Base-by-base conservation (phyloP, 495 filamentous ascomycete species). In the Podospora fimiseda region DNA sequence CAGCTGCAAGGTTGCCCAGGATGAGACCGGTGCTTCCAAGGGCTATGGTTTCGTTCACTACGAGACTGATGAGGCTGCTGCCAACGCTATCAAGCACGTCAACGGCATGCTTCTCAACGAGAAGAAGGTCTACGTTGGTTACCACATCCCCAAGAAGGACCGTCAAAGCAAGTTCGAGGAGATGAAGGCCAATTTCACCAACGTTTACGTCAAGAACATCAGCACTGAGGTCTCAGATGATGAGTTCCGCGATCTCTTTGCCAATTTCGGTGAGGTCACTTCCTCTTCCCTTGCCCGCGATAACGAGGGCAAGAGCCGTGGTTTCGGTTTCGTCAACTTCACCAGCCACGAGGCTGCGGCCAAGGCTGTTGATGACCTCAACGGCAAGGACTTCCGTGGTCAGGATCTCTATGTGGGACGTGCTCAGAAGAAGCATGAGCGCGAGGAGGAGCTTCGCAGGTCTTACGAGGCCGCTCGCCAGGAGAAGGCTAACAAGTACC, bases 181-280 rank as follows among this genome's bases (percentile, higher is more conserved):
- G 80, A 99, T 99, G 92, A 97, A 97, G 84, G 93, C 94, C 70
- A 97, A 99, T 80, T 99, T 95, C 80, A 99, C 93, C 75, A 99
- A 99, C 72, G 83, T 97, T 68, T 99, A 97, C 74, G 88, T 99
- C 74, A 99, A 99, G 86, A 99, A 97, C 75, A 83, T 99, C 62
- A 83, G 86, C 57, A 60, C 71, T n/a, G 90, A 95, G 48, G 87
- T 85, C 59, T 85, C 83, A 51, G 94, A 99, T 42, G 89, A 96
- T 2, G 86, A 96, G 69, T 97, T 99, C 81, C 89, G 89, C 56
- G 79, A 84, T 50, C 76, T 96, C 43, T 97, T 99, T 62, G 87
- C 90, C 79, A 83, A 81, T 68, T 95, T 80, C 63, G 93, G 93
- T 61, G 87, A 93, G 16, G 90, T 99, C 63, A 97, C 92, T 49